phyloP scores from a whole-genome alignment of 2,329 filamentous ascomycete species.

The Colletotrichum australisinense region DNA sequence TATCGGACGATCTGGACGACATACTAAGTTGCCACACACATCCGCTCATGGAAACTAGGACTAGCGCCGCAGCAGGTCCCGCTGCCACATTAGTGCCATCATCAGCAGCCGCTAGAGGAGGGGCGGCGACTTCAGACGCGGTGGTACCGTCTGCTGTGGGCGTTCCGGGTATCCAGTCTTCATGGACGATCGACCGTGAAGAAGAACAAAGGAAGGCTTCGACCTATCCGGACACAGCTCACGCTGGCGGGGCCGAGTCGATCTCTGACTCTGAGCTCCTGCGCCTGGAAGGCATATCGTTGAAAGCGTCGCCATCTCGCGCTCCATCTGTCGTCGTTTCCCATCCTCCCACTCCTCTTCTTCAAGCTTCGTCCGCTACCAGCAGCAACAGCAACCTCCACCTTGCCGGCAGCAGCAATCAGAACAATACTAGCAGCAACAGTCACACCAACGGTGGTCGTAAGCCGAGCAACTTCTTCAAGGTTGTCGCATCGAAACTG shows the following conservation, averaged over 20 bases:
- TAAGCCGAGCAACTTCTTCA: conserved; percentile 53
- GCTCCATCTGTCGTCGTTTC: conserved; percentile 35
- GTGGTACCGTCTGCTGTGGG: conserved; percentile 24
- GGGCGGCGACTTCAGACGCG: conserved; percentile 20
- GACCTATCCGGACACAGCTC: conserved; percentile 36
- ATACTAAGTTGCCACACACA: conserved; percentile 34
- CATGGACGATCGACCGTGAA: conserved; percentile 33
- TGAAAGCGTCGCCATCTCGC: conserved; percentile 44
- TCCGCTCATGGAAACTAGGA: conserved; percentile 30
- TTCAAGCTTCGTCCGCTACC: conserved; percentile 45
- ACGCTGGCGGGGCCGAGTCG: conserved; percentile 41
- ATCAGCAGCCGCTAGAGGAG: conserved; percentile 31
- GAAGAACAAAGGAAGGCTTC: conserved; percentile 36
- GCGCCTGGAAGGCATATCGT: conserved; percentile 59
- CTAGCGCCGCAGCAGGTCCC: conserved; percentile 36
- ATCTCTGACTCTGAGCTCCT: conserved; percentile 62
- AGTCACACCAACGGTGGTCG: conserved; percentile 31
- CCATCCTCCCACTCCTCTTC: conserved; percentile 35
- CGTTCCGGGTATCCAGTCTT: conserved; percentile 25
- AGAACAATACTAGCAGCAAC: conserved; percentile 37
- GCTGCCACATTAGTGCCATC: conserved; percentile 32
- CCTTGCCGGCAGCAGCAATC: conserved; percentile 42
- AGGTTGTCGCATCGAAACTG: conserved; percentile 54
- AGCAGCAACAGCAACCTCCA: conserved; percentile 40
- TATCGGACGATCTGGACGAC: conserved; percentile 37